Base-by-base conservation (phyloP, 371 early-diverging fungal genomes). In the Zychaea mexicana region DNA sequence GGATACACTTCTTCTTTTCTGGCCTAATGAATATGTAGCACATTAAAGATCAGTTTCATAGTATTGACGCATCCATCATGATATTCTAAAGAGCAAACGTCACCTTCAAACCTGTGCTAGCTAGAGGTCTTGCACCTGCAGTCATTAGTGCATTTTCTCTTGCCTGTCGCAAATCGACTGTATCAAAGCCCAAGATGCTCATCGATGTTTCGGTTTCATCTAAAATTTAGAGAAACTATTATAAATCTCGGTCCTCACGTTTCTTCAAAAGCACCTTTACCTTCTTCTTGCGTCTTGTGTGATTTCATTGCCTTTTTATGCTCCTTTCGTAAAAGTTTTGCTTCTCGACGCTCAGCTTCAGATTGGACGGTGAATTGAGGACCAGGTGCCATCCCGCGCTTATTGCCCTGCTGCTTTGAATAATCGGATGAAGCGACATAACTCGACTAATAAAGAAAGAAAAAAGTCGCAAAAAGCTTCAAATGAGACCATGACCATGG, bases 291-390 rank as follows among this genome's bases (percentile, higher is more conserved):
- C 4, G 22, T 10, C 12, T 39, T 52, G 21, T 64, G 67, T 1
- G 68, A n/a, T 27, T 69, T 69, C 33, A 54, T 61, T 3, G 77
- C 77, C 69, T 88, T 92, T 66, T 84, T 90, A 58, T 84, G 79
- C 55, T 93, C 92, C 64, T 92, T 95, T 57, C 88, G 69, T 13
- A 78, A 68, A 24, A 82, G 76, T 60, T 92, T 95, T 46, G 81
- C 68, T 38, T 85, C 82, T 26, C 70, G 67, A 42, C 85, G 79
- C 57, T 95, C 93, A 5, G 83, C 79, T 64, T 91, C 91, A 0
- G 92, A 86, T 68, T 89, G 88, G 10, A 93, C 83, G 7, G 83
- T 89, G 38, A 92, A 83, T 65, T 88, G 90, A 0, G 90, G 65
- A 1, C 90, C 91, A 65, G 15, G 22, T 27, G 27, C 8, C 59